Conservation (phyloP, 2,329 filamentous ascomycete genomes). For the Ilyonectria robusta region DNA sequence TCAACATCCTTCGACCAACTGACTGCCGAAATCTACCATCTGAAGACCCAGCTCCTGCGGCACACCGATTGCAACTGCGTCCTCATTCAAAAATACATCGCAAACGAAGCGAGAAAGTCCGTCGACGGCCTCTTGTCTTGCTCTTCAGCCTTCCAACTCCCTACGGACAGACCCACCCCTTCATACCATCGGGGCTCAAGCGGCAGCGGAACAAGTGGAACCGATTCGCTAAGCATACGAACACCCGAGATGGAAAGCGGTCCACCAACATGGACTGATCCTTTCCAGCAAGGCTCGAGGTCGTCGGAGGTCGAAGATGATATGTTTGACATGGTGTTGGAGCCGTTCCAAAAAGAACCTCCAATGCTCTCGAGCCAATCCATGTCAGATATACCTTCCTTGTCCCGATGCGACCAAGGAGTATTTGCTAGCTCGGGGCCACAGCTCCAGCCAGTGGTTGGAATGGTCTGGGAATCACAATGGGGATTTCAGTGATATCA, state of each 20-base stretch:
- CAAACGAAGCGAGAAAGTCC: conserved; percentile 49
- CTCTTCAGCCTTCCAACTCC: conserved; percentile 32
- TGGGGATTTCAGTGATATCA: conserved; percentile 38
- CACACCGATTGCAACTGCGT: conserved; percentile 51
- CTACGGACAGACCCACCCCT: conserved; percentile 30
- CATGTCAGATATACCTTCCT: not conserved
- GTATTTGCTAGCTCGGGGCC: conserved; percentile 4
- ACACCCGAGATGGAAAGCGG: conserved; percentile 41
- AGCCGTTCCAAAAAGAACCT: conserved; percentile 29
- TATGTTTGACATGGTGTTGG: conserved; percentile 42
- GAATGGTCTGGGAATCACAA: conserved; percentile 32
- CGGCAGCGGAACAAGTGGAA: conserved; percentile 43
- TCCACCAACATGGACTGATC: conserved; percentile 41
- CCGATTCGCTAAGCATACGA: conserved; percentile 43
- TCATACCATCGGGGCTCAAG: conserved; percentile 41
- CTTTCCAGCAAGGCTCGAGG: conserved; percentile 38
- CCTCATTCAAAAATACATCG: conserved; percentile 51
- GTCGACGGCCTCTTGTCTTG: conserved; percentile 43
- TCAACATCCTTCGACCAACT: conserved; percentile 46
- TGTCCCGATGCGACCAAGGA: conserved; percentile 14
- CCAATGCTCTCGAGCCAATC: conserved; percentile 9
- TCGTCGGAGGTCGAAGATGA: conserved; percentile 42
- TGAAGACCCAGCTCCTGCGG: conserved; percentile 50
- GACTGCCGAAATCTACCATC: conserved; percentile 47
- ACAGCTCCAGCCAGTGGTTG: conserved; percentile 10